Conservation (phyloP, 169 alveolate species). For the Cystoisospora suis region DNA sequence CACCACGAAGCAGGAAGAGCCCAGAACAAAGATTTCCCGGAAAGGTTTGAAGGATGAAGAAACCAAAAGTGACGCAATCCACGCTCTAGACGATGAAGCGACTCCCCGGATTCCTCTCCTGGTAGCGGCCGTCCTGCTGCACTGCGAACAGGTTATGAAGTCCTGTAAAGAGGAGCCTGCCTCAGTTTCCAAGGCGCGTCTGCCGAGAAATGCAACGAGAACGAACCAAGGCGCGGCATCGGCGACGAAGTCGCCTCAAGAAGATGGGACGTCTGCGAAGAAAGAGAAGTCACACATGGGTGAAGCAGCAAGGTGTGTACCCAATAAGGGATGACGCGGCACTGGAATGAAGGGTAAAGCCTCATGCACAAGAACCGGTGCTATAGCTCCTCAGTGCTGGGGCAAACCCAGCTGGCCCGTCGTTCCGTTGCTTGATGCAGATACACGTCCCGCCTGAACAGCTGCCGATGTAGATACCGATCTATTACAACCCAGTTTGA, state of each 20-base stretch:
- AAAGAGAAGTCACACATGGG: not conserved
- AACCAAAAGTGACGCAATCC: not conserved
- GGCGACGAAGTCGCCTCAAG: not conserved
- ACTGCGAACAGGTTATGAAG: not conserved
- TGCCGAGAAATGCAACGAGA: not conserved
- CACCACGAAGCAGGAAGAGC: not conserved
- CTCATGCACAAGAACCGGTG: too few species aligned
- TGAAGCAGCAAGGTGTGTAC: not conserved
- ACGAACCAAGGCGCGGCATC: not conserved
- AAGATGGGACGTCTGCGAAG: not conserved
- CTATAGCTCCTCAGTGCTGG: too few species aligned
- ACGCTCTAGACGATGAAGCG: not conserved
- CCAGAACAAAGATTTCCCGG: not conserved
- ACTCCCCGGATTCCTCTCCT: not conserved
- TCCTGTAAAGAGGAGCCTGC: not conserved
- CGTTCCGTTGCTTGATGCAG: too few species aligned
- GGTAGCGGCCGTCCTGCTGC: not conserved
- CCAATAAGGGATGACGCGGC: too few species aligned
- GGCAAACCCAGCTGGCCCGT: too few species aligned
- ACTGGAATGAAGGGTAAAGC: too few species aligned
- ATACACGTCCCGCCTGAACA: too few species aligned
- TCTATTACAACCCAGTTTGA: too few species aligned
- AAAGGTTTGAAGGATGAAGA: not conserved
- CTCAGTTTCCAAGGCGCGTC: not conserved
- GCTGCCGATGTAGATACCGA: too few species aligned